These are phyloP conservation scores for Amylocystis lapponica DNA, from an alignment of 768 basidiomycete species.

Conservation along the genomic window DNA sequence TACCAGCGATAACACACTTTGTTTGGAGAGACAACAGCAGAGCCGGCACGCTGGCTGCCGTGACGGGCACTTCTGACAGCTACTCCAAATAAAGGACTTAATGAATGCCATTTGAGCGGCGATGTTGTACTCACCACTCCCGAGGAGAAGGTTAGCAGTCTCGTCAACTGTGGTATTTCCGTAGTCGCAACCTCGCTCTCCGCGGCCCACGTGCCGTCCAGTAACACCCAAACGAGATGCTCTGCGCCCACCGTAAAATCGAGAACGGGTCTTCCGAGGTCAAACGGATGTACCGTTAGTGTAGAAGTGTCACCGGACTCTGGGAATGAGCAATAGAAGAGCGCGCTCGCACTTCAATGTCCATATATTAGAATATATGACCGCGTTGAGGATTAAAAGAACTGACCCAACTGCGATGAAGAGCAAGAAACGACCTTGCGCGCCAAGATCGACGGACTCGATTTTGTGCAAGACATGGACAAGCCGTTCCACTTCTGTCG, in stretches of 20 bases:
- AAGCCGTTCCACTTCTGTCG: slow-evolving; percentile 12
- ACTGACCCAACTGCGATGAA: slow-evolving; percentile 75
- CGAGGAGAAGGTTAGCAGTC: slow-evolving; percentile 27
- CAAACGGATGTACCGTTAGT: slow-evolving; percentile 26
- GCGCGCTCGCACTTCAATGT: slow-evolving; percentile 68
- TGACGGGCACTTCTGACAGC: neutral
- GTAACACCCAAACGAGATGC: slow-evolving; percentile 37
- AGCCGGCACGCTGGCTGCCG: slow-evolving; percentile 30
- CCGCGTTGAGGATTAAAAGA: neutral
- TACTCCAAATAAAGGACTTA: neutral
- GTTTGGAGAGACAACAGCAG: slow-evolving; percentile 44
- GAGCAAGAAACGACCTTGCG: slow-evolving; percentile 37
- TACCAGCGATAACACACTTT: slow-evolving; percentile 42
- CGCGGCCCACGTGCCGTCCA: slow-evolving; percentile 41
- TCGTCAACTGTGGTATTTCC: slow-evolving; percentile 3
- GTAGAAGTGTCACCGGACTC: slow-evolving; percentile 2
- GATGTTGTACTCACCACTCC: too few relatives aligned
- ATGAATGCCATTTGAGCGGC: too few relatives aligned
- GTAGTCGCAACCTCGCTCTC: neutral
- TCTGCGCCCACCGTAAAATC: slow-evolving; percentile 43
- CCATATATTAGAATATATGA: neutral
- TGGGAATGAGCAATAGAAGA: slow-evolving; percentile 45
- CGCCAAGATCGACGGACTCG: slow-evolving; percentile 35
- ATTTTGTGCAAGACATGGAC: slow-evolving; percentile 59
- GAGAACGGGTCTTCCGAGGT: slow-evolving; percentile 54